Base-by-base conservation (phyloP, 257 asterid species). In the Verbascum thapsus region DNA sequence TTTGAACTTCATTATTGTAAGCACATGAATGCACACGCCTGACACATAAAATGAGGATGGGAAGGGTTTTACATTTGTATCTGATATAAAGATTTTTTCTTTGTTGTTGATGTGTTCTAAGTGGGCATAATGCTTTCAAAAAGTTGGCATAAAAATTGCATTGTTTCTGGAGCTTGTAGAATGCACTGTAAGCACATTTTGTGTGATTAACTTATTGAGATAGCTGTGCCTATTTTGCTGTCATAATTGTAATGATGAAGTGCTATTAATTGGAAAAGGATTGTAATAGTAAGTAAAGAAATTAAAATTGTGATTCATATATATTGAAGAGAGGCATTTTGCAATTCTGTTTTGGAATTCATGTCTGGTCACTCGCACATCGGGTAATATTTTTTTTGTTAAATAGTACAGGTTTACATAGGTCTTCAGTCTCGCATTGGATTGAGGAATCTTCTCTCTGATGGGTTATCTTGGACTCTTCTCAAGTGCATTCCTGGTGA, bases 401-500 rank as follows among this genome's bases (percentile, higher is more conserved):
- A 53, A 57, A 53, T 55, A 19, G 34, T 80, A 80, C 85, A 94
- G 99, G 83, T 90, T 58, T 74, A 85, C 84, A 54, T 58, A 5
- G 95, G 92, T 64, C 92, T 94, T 69, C 90, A 74, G 66, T 85
- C 95, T 67, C 83, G 69, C 53, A 57, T 88, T 55, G 98, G 99
- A 66, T 47, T 80, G 61, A 69, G 61, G 75, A 94, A 78, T 81
- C 61, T 64, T 60, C 85, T 87, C 60, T 63, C 83, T 40, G 89
- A 84, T 69, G 92, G 85, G 57, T 88, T 69, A 71, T 82, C 82
- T 34, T 94, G 99, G 98, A 79, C 83, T 43, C 86, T 90, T 73
- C 79, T 94, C 72, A 84, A 87, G 78, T 87, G 96, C 82, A 83
- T 85, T 81, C 83, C 83, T 47, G 85, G 85, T 64, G 97, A 94